phyloP scores from a whole-genome alignment of 306 rosid species.

The Nissolia schottii region DNA sequence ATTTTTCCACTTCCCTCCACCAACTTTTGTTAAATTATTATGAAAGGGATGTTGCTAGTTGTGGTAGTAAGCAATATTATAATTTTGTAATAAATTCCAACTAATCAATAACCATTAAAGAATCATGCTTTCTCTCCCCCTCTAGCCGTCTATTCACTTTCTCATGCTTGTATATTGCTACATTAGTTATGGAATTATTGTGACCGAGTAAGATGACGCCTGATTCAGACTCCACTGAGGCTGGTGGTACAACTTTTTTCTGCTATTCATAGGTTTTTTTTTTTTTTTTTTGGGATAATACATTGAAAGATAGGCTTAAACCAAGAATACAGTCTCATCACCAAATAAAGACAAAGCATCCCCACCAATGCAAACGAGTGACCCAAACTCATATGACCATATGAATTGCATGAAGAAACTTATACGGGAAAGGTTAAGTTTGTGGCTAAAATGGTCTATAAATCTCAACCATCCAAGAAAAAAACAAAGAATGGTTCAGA shows the following conservation, averaged over 20 bases:
- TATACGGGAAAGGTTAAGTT: too few species aligned
- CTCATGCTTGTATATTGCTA: neutral
- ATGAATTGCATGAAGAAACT: too few species aligned
- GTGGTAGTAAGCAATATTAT: slow-evolving; percentile 1
- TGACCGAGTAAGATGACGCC: slow-evolving; percentile 24
- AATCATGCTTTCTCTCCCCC: slow-evolving; percentile 10
- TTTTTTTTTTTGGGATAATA: too few species aligned
- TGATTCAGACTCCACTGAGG: slow-evolving; percentile 40
- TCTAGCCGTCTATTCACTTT: neutral
- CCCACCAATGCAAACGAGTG: too few species aligned
- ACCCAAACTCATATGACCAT: too few species aligned
- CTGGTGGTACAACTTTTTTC: neutral
- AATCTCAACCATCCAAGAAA: too few species aligned
- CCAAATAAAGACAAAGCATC: too few species aligned
- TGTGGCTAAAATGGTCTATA: too few species aligned
- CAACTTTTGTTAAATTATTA: neutral
- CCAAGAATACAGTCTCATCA: too few species aligned
- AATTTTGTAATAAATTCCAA: slow-evolving; percentile 30
- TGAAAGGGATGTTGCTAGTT: slow-evolving; percentile 1
- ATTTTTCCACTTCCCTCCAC: neutral
- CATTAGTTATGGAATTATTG: neutral
- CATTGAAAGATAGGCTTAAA: too few species aligned
- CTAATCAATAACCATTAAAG: slow-evolving; percentile 17
- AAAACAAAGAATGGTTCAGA: too few species aligned
- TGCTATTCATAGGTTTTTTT: slow-evolving; percentile 2